Percentiles rank a stretch among this genome's conserved stretches.
Conservation (phyloP, 2,329 filamentous ascomycete species). For the Botrytis squamosa region DNA sequence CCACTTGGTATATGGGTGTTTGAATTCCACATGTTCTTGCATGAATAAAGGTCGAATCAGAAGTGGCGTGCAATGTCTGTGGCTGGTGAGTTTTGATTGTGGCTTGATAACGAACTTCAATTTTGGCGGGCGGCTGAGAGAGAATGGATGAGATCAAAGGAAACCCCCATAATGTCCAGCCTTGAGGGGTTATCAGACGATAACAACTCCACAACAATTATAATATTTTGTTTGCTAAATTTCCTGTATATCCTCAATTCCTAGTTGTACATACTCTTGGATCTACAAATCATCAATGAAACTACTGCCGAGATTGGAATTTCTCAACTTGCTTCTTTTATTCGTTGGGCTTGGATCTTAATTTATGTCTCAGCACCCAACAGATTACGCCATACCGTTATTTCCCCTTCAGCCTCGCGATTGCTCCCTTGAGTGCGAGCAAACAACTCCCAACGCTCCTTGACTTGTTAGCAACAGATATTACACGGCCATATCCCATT, state of each 20-base stretch:
- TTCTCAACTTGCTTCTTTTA: background rate
- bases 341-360: constrained; percentile 3
- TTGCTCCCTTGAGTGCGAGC: constrained; percentile 3
- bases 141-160: background rate
- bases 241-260: background rate
- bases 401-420: constrained; percentile 25
- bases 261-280: background rate
- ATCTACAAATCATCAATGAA: background rate
- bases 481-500: background rate
- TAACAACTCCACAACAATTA: constrained; percentile 12
- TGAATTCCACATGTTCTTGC: constrained; percentile 17
- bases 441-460: background rate
- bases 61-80: constrained; percentile 28
- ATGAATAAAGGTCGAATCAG: constrained; percentile 22
- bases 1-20: constrained; percentile 8
- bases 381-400: constrained; percentile 26
- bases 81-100: background rate
- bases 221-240: constrained; percentile 6
- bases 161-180: background rate
- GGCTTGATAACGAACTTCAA: background rate
- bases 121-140: background rate
- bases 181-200: background rate
- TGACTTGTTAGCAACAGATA: background rate
- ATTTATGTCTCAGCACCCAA: constrained; percentile 9
- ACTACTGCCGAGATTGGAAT: background rate